Base-by-base conservation (phyloP, 1,284 basidiomycete genomes). In the Amylostereum areolatum region DNA sequence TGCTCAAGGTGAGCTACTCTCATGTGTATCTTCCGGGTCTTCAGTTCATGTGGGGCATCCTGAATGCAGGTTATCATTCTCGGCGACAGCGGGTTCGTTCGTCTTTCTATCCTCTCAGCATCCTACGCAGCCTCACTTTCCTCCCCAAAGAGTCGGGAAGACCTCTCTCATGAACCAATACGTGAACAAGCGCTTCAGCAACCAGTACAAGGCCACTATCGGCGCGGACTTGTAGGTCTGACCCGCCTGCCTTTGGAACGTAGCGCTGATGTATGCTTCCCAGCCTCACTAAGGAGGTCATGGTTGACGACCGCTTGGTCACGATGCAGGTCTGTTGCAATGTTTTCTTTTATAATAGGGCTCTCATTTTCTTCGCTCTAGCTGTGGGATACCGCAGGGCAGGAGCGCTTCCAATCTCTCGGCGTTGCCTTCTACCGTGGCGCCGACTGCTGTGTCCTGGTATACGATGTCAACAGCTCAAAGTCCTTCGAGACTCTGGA, bases 101-200 rank as follows among this genome's bases (percentile, higher is more conserved):
- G 37, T 49, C 46, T 47, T 51, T 51, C 49, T 41, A 40, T 36
- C 32, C 43, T 29, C 29, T 41, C 40, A 3, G 25, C 34, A 27
- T 27, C 5, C 42, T 33, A 32, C 41, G 28, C 34, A 39, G 43
- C 36, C 28, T 43, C 50, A 39, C 49, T 47, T 59, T 39, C 46
- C 47, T 30, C 40, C 33, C 33, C 47, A 34, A 63, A 97, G 96
- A 54, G 97, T 99, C 68, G 97, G 96, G 47, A 99, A 99, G 88
- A 99, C 96, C 45, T 99, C 96, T 39, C 83, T 99, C 62, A 99
- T 99, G 97, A 99, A 98, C 77, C 97, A 99, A 77, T 99, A 98
- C 77, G 97, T 99, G 62, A 99, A 99, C 85, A 99, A 98, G 73
- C 89, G 97, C 57, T 99, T 99, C 74, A 96, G 91, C 64, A 97